These are phyloP conservation scores for Phalaenopsis hybrid DNA, from an alignment of 116 monocot species.

Conservation along the genomic window DNA sequence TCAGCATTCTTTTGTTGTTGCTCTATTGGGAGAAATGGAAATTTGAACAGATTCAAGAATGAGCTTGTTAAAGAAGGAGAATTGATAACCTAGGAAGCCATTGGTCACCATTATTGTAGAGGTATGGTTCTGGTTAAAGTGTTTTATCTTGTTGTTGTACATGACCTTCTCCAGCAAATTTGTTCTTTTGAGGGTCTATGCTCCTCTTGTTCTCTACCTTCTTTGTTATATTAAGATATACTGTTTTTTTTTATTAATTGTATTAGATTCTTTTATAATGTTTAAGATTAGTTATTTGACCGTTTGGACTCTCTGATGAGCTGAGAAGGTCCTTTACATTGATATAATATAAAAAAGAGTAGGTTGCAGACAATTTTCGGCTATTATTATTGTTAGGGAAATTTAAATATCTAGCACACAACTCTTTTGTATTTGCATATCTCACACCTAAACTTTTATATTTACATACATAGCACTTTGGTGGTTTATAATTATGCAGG, in stretches of 20 bases:
- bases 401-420: too few species aligned
- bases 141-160: constrained; percentile 4
- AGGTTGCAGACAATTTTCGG: neutral
- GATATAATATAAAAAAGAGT: neutral
- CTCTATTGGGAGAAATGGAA: neutral
- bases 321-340: neutral
- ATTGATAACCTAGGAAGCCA: neutral
- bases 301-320: neutral
- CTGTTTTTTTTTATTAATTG: neutral
- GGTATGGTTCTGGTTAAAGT: neutral
- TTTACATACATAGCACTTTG: too few species aligned
- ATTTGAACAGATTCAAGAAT: neutral
- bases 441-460: too few species aligned
- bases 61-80: neutral
- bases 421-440: too few species aligned
- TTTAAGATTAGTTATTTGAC: neutral
- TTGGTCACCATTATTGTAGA: neutral
- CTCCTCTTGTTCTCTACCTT: constrained; percentile 6
- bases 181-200: neutral
- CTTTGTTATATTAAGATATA: constrained; percentile 3
- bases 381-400: neutral
- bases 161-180: neutral
- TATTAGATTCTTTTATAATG: neutral
- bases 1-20: constrained; percentile 6
- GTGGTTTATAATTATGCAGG: too few species aligned